Base-by-base conservation (phyloP, 306 rosid species). In the Prunus persica region DNA sequence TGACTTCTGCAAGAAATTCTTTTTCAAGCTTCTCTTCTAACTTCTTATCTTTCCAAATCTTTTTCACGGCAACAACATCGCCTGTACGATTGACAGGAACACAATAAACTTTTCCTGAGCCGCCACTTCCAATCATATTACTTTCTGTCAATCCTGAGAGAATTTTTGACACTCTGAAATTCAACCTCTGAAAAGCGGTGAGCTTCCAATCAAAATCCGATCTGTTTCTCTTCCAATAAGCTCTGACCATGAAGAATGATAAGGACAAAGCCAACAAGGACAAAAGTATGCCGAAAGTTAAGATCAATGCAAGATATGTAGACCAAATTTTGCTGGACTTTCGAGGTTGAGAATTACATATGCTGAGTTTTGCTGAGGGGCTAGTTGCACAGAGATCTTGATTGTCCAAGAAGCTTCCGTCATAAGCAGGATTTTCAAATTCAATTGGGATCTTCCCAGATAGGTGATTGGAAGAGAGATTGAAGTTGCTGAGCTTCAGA, bases 51-150 rank as follows among this genome's bases (percentile, higher is more conserved):
- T 77, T 87, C 87, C 84, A 80, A 57, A 90, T 89, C 76, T 63
- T 92, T 47, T 95, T 95, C 79, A 87, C 96, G 1, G 93, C 96
- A 58, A 95, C 91, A 56, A 74, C 63, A 43, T 72, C 87, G 1
- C 78, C 65, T 1, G 9, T 14, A 25, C 24, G 64, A 58, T 82
- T 83, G 19, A 88, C 54, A 5, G 75, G 79, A 2, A 90, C 86
- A 2, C 91, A 83, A 76, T 92, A 90, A 16, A 95, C 97, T n/a
- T 84, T 86, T 1, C 98, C 96, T 1, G 93, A 89, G 8, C 98
- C 97, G 4, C 98, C 96, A 20, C 82, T 75, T 61, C 98, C 98
- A 43, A 95, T 80, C 5, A 88, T 28, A 54, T 92, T 85, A 18
- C 74, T 56, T 25, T 81, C 85, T 0, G n/a, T 81, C 51, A 88